Percentiles rank a stretch among this genome's conserved stretches.
phyloP scores from a whole-genome alignment of 352 stramenopile species.

The Elongisporangium prolatum region DNA sequence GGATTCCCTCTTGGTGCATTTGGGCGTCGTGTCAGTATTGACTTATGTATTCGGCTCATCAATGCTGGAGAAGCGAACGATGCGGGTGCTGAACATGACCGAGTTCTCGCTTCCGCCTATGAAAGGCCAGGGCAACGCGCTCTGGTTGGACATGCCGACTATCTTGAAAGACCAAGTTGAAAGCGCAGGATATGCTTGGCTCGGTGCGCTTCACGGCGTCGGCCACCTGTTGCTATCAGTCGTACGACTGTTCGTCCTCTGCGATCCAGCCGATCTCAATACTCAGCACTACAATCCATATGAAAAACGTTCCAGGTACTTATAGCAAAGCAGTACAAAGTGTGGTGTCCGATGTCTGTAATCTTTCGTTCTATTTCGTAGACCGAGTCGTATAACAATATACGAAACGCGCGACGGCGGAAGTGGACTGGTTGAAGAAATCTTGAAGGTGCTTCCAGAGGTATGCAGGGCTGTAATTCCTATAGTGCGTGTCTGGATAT shows the following conservation, averaged over 20 bases:
- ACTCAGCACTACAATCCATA: conserved; percentile 81
- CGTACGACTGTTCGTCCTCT: conserved; percentile 92
- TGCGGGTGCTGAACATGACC: conserved; percentile 71
- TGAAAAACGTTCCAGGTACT: conserved; percentile 54
- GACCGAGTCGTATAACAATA: conserved; percentile 81
- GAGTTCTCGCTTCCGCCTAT: conserved; percentile 95
- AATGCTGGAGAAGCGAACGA: conserved; percentile 79
- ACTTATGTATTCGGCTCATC: conserved; percentile 82
- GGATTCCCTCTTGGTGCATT: conserved; percentile 31
- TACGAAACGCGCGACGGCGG: conserved; percentile 88
- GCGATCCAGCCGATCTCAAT: conserved; percentile 75
- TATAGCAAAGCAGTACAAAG: neutral
- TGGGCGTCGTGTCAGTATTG: conserved; percentile 73
- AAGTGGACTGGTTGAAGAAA: conserved; percentile 79
- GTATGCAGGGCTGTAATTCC: conserved; percentile 20
- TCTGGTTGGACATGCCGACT: conserved; percentile 93
- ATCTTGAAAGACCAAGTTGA: conserved; percentile 39
- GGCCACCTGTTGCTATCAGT: conserved; percentile 92
- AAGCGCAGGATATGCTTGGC: conserved; percentile 25
- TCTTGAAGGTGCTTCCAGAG: conserved; percentile 56
- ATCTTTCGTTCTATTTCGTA: conserved; percentile 8
- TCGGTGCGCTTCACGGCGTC: conserved; percentile 65
- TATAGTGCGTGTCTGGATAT: no score
- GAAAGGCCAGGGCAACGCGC: conserved; percentile 91
- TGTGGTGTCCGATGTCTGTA: no score